Conservation (phyloP, 495 filamentous ascomycete genomes). For the Hypoxylon rickii region DNA sequence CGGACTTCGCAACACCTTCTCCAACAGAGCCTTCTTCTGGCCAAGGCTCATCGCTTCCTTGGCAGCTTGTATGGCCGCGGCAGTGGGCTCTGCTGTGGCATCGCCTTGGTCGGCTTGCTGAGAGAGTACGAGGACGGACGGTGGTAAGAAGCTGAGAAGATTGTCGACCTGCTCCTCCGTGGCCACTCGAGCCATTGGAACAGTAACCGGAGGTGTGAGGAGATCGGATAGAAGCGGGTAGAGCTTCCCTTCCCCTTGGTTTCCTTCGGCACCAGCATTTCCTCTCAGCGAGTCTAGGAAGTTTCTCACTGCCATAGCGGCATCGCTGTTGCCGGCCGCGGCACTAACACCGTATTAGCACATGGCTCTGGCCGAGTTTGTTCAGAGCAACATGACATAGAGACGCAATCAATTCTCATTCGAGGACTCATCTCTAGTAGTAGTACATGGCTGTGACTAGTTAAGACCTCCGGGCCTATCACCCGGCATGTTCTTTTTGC, state of each 20-base stretch:
- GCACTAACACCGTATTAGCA: slow-evolving; percentile 49
- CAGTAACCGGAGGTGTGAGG: slow-evolving; percentile 72
- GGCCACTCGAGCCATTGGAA: slow-evolving; percentile 74
- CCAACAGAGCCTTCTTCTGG: slow-evolving; percentile 82
- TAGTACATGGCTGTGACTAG: slow-evolving; percentile 33
- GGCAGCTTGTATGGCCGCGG: slow-evolving; percentile 69
- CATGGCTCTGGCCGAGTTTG: neutral
- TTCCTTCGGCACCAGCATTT: slow-evolving; percentile 43
- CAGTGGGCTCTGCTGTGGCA: slow-evolving; percentile 60
- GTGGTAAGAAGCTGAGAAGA: slow-evolving; percentile 76
- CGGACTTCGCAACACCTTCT: slow-evolving; percentile 83
- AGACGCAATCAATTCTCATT: slow-evolving; percentile 32
- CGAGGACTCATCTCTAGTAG: slow-evolving; percentile 37
- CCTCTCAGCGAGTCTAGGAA: slow-evolving; percentile 84
- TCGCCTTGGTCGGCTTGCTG: slow-evolving; percentile 61
- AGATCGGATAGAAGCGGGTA: slow-evolving; percentile 90
- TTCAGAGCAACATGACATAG: slow-evolving; percentile 18
- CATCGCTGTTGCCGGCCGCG: slow-evolving; percentile 50
- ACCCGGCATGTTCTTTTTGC: slow-evolving; percentile 15
- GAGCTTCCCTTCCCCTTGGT: slow-evolving; percentile 57
- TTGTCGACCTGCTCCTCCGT: slow-evolving; percentile 68
- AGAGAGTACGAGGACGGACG: slow-evolving; percentile 66
- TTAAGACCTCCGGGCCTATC: neutral
- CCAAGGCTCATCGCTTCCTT: slow-evolving; percentile 71
- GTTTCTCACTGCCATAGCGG: slow-evolving; percentile 76